A percentile compares a stretch with the other conserved stretches of the same genome.
Evolutionary conservation across 2,329 filamentous ascomycete genomes (phyloP).

Genomic region (Phyllosticta capitalensis): DNA sequence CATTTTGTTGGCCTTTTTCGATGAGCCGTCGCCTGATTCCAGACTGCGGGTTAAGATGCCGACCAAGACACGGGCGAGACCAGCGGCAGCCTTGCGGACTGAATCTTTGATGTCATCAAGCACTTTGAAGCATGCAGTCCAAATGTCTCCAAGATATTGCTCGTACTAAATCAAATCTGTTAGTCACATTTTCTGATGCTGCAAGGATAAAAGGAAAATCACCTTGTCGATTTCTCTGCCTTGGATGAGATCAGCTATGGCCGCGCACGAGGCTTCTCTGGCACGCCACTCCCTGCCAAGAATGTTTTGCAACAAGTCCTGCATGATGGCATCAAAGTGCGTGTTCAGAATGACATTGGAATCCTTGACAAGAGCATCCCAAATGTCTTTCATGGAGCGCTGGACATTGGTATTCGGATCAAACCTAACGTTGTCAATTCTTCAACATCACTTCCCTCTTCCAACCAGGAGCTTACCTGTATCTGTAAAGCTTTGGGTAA

Average conservation of each 20-base stretch:
- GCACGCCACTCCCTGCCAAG: conserved; percentile 89
- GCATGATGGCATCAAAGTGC: conserved; percentile 82
- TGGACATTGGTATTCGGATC: conserved; percentile 92
- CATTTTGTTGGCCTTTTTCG: conserved; percentile 64
- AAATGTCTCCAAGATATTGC: conserved; percentile 74
- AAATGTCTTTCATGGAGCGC: conserved; percentile 94
- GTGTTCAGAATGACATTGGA: conserved; percentile 63
- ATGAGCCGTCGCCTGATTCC: conserved; percentile 61
- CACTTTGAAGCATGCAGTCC: conserved; percentile 78
- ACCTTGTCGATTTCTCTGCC: conserved; percentile 52
- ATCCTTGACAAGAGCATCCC: conserved; percentile 92
- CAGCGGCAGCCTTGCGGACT: conserved; percentile 70
- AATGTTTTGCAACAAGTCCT: conserved; percentile 76
- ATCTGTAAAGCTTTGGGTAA: conserved; percentile 89
- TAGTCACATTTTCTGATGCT: not conserved
- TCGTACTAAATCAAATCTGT: conserved; percentile 51
- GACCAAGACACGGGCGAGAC: conserved; percentile 74
- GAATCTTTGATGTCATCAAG: conserved; percentile 93
- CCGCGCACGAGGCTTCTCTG: conserved; percentile 83
- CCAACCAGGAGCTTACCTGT: conserved; percentile 42
- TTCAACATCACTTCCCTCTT: not conserved
- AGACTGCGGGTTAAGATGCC: conserved; percentile 78
- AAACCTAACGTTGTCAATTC: conserved; percentile 42
- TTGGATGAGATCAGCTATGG: conserved; percentile 78
- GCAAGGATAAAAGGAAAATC: not conserved